A percentile compares a stretch with the other conserved stretches of the same genome.
Conservation (phyloP, 371 early-diverging fungal genomes). For the Syncephalis plumigaleata region DNA sequence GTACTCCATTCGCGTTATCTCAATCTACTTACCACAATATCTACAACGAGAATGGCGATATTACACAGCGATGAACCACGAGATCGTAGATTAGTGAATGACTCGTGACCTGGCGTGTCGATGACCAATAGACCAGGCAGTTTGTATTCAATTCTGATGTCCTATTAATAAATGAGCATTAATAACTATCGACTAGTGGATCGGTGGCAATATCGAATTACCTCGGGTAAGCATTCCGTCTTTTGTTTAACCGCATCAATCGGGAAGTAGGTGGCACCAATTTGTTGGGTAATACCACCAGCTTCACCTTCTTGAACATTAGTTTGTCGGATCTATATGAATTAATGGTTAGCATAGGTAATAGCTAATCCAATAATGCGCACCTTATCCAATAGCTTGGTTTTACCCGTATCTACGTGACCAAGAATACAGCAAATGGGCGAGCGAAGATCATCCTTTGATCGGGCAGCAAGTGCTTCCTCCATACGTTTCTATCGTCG, state of each 20-base stretch:
- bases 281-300: slow-evolving; percentile 99
- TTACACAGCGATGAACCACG: slow-evolving; percentile 99
- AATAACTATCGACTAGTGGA: too few relatives aligned
- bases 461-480: slow-evolving; percentile 70
- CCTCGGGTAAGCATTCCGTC: slow-evolving; percentile 46
- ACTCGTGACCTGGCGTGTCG: slow-evolving; percentile 99
- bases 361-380: too few relatives aligned
- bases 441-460: slow-evolving; percentile 83
- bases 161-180: too few relatives aligned
- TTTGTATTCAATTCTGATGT: slow-evolving; percentile 28
- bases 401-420: slow-evolving; percentile 99
- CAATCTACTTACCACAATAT: slow-evolving; percentile 68
- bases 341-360: too few relatives aligned
- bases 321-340: slow-evolving; percentile 85
- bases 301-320: slow-evolving; percentile 99
- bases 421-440: slow-evolving; percentile 99
- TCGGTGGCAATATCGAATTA: too few relatives aligned
- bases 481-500: slow-evolving; percentile 32
- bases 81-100: slow-evolving; percentile 96
- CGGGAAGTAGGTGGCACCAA: slow-evolving; percentile 99
- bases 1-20: too few relatives aligned
- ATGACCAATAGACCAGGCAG: slow-evolving; percentile 98
- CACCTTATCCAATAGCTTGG: slow-evolving; percentile 94
- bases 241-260: slow-evolving; percentile 82
- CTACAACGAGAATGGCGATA: slow-evolving; percentile 99